A percentile compares a stretch with the other conserved stretches of the same genome.
Conservation (phyloP, 2,329 filamentous ascomycete species). For the Malbranchea zuffiana region DNA sequence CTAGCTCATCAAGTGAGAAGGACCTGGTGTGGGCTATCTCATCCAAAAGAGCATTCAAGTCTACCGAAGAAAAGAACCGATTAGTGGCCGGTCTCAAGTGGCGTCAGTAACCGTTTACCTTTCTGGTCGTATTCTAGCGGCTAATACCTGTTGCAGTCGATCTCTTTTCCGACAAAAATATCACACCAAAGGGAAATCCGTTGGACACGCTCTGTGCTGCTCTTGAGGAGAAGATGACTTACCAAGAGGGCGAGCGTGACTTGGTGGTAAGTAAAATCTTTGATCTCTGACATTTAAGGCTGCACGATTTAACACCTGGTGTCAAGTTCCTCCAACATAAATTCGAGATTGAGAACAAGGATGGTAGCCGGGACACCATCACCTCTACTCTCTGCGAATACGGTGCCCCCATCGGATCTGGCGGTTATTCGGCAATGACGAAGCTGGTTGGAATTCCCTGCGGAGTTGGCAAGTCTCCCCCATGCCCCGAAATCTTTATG, state of each 20-base stretch:
- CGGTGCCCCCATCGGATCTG: slow-evolving; percentile 63
- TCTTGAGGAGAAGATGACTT: slow-evolving; percentile 86
- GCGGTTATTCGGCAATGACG: slow-evolving; percentile 75
- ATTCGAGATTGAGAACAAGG: slow-evolving; percentile 73
- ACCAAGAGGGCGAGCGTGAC: slow-evolving; percentile 70
- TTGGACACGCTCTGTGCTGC: slow-evolving; percentile 85
- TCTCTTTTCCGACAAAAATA: slow-evolving; percentile 56
- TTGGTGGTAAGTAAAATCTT: too few species aligned
- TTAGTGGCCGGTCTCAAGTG: slow-evolving; percentile 63
- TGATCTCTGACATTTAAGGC: too few species aligned
- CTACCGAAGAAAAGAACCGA: slow-evolving; percentile 56
- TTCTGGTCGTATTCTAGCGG: too few species aligned
- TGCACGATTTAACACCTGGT: too few species aligned
- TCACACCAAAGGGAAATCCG: slow-evolving; percentile 63
- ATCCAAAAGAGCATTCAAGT: slow-evolving; percentile 62
- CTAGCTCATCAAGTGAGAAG: slow-evolving; percentile 52
- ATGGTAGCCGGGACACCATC: slow-evolving; percentile 64
- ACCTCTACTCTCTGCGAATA: slow-evolving; percentile 77
- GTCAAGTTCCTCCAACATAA: slow-evolving; percentile 42
- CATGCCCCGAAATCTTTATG: too few species aligned
- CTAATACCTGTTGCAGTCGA: too few species aligned
- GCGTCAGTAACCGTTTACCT: too few species aligned
- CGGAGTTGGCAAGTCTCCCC: too few species aligned
- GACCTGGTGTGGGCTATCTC: slow-evolving; percentile 64
- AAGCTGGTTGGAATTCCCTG: slow-evolving; percentile 68